Conservation (phyloP, 192 early-diverging fungal genomes). For the Backusella morwellensis region DNA sequence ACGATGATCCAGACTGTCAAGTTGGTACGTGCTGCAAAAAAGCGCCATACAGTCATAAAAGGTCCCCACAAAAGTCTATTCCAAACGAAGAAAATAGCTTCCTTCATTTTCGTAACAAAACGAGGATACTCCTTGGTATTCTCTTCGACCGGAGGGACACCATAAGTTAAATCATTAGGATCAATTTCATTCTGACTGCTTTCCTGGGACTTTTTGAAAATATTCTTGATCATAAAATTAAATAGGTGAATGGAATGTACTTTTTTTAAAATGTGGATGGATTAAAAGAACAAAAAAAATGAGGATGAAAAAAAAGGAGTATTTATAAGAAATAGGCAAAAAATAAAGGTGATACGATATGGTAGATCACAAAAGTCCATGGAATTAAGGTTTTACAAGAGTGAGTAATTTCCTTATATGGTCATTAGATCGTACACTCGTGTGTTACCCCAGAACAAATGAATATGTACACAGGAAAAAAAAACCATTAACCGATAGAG, state of each 20-base stretch:
- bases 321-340: background rate
- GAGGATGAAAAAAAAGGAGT: background rate
- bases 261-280: background rate
- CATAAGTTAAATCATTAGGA: background rate
- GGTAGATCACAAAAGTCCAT: background rate
- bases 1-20: slow-evolving; percentile 55
- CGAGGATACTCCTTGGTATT: background rate
- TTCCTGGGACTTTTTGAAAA: background rate
- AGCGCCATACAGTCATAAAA: slow-evolving; percentile 11
- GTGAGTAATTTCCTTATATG: background rate
- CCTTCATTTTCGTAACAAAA: background rate
- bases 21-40: slow-evolving; percentile 35
- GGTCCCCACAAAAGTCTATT: slow-evolving; percentile 18
- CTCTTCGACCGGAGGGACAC: background rate
- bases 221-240: background rate
- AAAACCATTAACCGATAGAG: background rate
- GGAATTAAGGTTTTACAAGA: background rate
- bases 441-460: background rate
- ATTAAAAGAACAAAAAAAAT: background rate
- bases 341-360: background rate
- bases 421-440: background rate
- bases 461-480: background rate
- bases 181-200: background rate
- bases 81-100: background rate
- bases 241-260: background rate